A percentile compares a stretch with the other conserved stretches of the same genome.
Evolutionary conservation across 176 grass and related monocot species (phyloP).

Genomic region (Urochloa ruziziensis): DNA sequence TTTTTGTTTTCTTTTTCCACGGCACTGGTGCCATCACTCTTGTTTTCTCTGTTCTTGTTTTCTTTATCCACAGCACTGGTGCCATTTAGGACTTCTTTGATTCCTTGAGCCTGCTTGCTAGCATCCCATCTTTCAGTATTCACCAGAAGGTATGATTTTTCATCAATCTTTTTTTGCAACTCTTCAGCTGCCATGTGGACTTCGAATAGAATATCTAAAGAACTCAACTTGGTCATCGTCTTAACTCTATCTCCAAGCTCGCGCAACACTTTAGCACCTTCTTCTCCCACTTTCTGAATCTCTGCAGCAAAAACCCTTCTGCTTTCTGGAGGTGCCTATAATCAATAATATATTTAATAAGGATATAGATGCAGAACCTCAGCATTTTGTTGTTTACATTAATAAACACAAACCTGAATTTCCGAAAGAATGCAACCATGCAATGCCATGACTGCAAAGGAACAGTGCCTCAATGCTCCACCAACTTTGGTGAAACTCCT

Average conservation of each 20-base stretch:
- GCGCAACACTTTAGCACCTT: constrained; percentile 70
- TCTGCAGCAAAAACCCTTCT: constrained; percentile 69
- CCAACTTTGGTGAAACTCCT: constrained; percentile 79
- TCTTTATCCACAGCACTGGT: not conserved
- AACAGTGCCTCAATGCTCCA: constrained; percentile 89
- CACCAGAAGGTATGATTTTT: constrained; percentile 90
- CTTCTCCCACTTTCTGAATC: constrained; percentile 69
- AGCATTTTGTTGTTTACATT: not conserved
- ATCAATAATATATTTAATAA: constrained; percentile 12
- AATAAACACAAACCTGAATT: constrained; percentile 74
- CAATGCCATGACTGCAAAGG: constrained; percentile 94
- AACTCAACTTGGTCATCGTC: constrained; percentile 77
- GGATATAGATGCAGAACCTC: not conserved
- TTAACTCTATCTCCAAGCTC: constrained; percentile 81
- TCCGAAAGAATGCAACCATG: constrained; percentile 99
- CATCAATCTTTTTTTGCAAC: constrained; percentile 87
- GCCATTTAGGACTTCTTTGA: constrained; percentile 42
- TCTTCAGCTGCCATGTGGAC: constrained; percentile 79
- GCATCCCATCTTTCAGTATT: constrained; percentile 80
- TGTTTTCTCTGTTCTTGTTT: constrained; percentile 30
- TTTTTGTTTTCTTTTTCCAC: constrained; percentile 35
- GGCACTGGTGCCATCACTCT: not conserved
- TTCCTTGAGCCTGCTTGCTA: constrained; percentile 47
- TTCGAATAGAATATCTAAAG: constrained; percentile 53
- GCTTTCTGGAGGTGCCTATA: constrained; percentile 82